phyloP scores from a whole-genome alignment of 2,329 filamentous ascomycete genomes.

The Fusarium sp. region DNA sequence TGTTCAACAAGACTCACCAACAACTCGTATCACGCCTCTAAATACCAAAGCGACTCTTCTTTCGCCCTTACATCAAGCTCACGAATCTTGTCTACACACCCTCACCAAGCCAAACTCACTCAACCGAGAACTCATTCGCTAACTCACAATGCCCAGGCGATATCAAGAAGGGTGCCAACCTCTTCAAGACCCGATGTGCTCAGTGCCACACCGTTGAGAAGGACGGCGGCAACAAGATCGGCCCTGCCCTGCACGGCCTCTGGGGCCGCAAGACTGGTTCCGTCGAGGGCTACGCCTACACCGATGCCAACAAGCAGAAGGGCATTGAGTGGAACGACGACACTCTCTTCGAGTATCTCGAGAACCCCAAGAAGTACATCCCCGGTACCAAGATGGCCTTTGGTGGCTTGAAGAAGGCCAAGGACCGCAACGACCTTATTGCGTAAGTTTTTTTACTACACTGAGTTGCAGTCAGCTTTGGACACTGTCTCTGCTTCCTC shows the following conservation, averaged over 20 bases:
- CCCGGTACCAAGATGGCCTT: slow-evolving; percentile 99
- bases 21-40: slow-evolving; percentile 9
- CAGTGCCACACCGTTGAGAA: slow-evolving; percentile 98
- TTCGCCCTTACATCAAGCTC: background rate
- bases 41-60: slow-evolving; percentile 1
- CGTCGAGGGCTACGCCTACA: slow-evolving; percentile 95
- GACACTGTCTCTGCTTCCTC: background rate
- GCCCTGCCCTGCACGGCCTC: slow-evolving; percentile 95
- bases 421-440: slow-evolving; percentile 99
- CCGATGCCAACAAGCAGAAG: slow-evolving; percentile 99
- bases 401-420: slow-evolving; percentile 99
- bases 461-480: background rate
- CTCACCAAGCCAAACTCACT: background rate
- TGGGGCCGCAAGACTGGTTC: slow-evolving; percentile 96
- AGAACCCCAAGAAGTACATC: slow-evolving; percentile 99
- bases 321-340: slow-evolving; percentile 88
- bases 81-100: background rate
- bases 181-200: slow-evolving; percentile 99
- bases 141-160: slow-evolving; percentile 75
- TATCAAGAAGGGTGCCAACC: slow-evolving; percentile 94
- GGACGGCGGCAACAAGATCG: slow-evolving; percentile 96
- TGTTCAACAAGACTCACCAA: slow-evolving; percentile 27
- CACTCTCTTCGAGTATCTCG: slow-evolving; percentile 95
- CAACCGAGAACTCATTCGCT: slow-evolving; percentile 36
- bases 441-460: slow-evolving; percentile 70